Base-by-base conservation (phyloP, 345 rosid genomes). In the Acer campestre region DNA sequence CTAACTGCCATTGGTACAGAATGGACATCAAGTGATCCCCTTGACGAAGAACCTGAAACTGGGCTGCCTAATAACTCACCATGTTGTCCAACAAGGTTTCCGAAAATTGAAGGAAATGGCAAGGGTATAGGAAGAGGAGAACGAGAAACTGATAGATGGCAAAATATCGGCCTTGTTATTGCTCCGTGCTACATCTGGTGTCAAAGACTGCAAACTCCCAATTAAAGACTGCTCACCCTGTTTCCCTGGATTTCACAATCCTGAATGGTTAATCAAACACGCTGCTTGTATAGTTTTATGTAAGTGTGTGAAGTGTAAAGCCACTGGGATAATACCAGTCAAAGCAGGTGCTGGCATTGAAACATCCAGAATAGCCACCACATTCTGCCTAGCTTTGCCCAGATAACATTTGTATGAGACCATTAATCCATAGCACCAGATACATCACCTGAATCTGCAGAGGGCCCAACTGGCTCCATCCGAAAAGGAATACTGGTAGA, bases 51-150 rank as follows among this genome's bases (percentile, higher is more conserved):
- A 61, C 87, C 88, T 20, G 78, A 64, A 16, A 75, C 77, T 9
- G 97, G 91, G 73, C 75, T 83, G 82, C 90, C 80, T 75, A 91
- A 80, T 31, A 96, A 86, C 90, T 88, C 94, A 23, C 97, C 98
- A 8, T 62, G 87, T 79, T 82, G 86, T 62, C 98, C 94, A 38
- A 96, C 86, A 6, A 75, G 75, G 70, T 84, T 88, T 8, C 94
- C 80, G 29, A 96, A 96, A 73, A 94, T 96, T 69, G 93, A 87
- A 73, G 99, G 99, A 83, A 92, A 94, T 42, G 97, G 95, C 88
- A 94, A 77, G 1, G 99, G 99, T 82, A 94, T 79, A 0, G 97
- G 97, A 59, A 96, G 97, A 62, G 99, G 99, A 77, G 88, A 84
- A n/a, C 75, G 86, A 0, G 94, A 81, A n/a, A 80, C 88, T 0